phyloP scores from a whole-genome alignment of 768 basidiomycete genomes.

The Boletus rufocinnamomeus region DNA sequence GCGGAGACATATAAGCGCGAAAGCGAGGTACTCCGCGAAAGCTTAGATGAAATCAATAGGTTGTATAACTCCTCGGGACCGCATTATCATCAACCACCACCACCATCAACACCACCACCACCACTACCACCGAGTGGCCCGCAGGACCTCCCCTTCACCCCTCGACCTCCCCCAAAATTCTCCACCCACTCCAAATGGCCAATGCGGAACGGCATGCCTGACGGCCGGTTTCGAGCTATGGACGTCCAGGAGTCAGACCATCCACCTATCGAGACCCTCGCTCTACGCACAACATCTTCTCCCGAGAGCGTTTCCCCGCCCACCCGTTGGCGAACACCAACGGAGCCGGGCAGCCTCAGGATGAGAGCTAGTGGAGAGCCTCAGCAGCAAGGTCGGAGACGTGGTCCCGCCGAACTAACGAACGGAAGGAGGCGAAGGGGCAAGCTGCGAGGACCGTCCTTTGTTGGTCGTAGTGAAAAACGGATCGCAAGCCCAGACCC shows the following conservation, averaged over 20 bases:
- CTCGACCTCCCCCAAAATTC: background rate
- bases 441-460: background rate
- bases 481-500: background rate
- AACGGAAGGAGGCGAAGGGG: slow-evolving; percentile 9
- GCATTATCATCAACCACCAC: background rate
- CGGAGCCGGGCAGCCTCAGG: slow-evolving; percentile 10
- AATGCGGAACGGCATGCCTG: background rate
- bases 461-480: background rate
- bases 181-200: slow-evolving; percentile 25
- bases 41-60: slow-evolving; percentile 15
- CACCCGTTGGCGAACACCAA: slow-evolving; percentile 10
- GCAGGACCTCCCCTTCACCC: background rate
- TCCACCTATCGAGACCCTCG: slow-evolving; percentile 23
- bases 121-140: background rate
- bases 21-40: slow-evolving; percentile 7
- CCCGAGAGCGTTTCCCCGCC: slow-evolving; percentile 5
- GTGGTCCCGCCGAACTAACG: background rate
- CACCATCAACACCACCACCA: background rate
- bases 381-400: slow-evolving; percentile 7
- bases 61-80: slow-evolving; percentile 2
- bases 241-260: slow-evolving; percentile 7
- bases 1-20: slow-evolving; percentile 12
- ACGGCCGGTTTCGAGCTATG: background rate
- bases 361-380: slow-evolving; percentile 1
- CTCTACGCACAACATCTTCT: slow-evolving; percentile 9